Base-by-base conservation (phyloP, 352 stramenopile genomes). In the Phytophthora niederhauseri region DNA sequence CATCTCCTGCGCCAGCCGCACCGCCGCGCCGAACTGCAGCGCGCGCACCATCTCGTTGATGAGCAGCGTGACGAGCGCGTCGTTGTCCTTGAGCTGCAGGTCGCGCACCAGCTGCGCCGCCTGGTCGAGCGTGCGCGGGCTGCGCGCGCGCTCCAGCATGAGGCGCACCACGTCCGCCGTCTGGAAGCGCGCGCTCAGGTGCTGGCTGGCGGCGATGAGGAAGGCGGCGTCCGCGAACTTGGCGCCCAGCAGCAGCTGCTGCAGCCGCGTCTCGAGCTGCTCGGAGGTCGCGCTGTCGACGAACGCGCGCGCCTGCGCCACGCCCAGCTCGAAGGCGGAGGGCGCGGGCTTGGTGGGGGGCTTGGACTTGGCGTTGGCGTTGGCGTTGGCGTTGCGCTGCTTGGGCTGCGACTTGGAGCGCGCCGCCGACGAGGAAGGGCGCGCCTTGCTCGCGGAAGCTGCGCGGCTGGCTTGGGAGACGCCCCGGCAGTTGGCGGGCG, bases 1-100 rank as follows among this genome's bases (percentile, higher is more conserved):
- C 79, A 96, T 86, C 50, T 96, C 89, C 66, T 95, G 85, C 20
- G 87, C 85, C 41, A 91, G 82, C 19, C 85, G 81, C 34, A 95
- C 78, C 5, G 89, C 87, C 5, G 85, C 68, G 43, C 89, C 72
- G 58, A 96, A 96, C 24, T 92, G 84, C 38, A 73, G 57, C 19
- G 70, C 74, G 15, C 81, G 82, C 36, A 95, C 84, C 45, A 92
- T 78, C 58, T 93, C 86, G 61, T 91, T 94, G 53, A 96, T 87
- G 11, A 94, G 81, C 38, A 95, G 73, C 65, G 85, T 95, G 22
- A 96, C 84, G 8, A 94, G 84, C n/a, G 80, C 62, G 61, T 93
- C 84, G 57, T 94, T 93, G 22, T 63, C 48, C 19, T 88, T 70
- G 52, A 95, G 50, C 28, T 92, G 85, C 54, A 95, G 69, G 45